Base-by-base conservation (phyloP, 495 filamentous ascomycete genomes). In the Physcia stellaris region DNA sequence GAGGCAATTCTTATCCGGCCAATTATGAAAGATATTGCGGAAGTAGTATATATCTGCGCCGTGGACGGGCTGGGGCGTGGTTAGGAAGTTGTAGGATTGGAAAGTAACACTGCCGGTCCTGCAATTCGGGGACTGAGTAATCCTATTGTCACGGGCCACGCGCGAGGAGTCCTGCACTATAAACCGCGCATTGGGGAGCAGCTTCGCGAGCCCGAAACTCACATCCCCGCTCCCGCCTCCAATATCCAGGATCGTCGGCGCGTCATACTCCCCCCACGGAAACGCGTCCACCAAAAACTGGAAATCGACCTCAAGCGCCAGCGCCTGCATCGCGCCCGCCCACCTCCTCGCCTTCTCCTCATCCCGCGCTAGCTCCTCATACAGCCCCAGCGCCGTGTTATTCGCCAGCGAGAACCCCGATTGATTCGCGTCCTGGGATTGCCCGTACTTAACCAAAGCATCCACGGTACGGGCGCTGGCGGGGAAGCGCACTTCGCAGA, bases 141-240 rank as follows among this genome's bases (percentile, higher is more conserved):
- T 60, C 4, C 0, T 1, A 3, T 62, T 64, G 24, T 54, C 60
- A 9, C 51, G 51, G 12, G 71, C 47, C 9, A 63, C 67, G 32
- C 59, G 59, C 2, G 55, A 56, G 20, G 70, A 52, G 41, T 77
- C 73, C 41, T 75, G 68, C 17, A 75, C 70, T 10, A 75, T 49
- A 45, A 74, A 48, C 37, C 26, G 32, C 66, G 55, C 2, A 69
- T 37, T 12, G 60, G 59, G n/a, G n/a, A n/a, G n/a, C n/a, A n/a
- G n/a, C n/a, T n/a, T n/a, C n/a, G n/a, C n/a, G n/a, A n/a, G n/a
- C n/a, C n/a, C n/a, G n/a, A n/a, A n/a, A n/a, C n/a, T n/a, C n/a
- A n/a, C n/a, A n/a, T n/a, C n/a, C n/a, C n/a, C n/a, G n/a, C n/a
- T n/a, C n/a, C n/a, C n/a, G n/a, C n/a, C n/a, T n/a, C n/a, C n/a